These are phyloP conservation scores for Termitomyces sp. DNA, from an alignment of 768 basidiomycete genomes.

Conservation along the genomic window DNA sequence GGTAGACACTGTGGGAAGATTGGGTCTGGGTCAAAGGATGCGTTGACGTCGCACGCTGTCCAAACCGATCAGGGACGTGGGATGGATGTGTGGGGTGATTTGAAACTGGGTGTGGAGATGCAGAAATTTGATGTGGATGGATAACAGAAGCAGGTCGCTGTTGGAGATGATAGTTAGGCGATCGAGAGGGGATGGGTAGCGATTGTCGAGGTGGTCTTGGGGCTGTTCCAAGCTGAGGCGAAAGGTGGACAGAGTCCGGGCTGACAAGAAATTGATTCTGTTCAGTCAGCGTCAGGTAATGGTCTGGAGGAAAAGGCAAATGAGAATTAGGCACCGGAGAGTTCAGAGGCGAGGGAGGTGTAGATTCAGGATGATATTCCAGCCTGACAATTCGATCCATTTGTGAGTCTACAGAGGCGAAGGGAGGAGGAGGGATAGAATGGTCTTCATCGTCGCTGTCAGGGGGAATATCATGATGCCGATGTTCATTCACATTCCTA, in stretches of 20 bases:
- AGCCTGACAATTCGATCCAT: slow-evolving; percentile 31
- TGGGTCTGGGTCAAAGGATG: slow-evolving; percentile 5
- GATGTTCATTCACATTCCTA: slow-evolving; percentile 7
- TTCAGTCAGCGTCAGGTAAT: slow-evolving; percentile 4
- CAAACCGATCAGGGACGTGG: slow-evolving; percentile 1
- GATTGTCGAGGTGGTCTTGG: slow-evolving; percentile 20
- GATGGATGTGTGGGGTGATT: background rate
- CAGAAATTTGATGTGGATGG: background rate
- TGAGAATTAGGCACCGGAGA: slow-evolving; percentile 15
- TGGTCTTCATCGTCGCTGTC: slow-evolving; percentile 21
- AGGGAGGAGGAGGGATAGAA: slow-evolving; percentile 36
- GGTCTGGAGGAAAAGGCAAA: slow-evolving; percentile 9
- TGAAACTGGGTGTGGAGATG: background rate
- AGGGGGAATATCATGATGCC: slow-evolving; percentile 9
- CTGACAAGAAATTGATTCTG: slow-evolving; percentile 4
- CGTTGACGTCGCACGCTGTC: slow-evolving; percentile 9
- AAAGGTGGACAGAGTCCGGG: background rate
- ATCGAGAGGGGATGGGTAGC: slow-evolving; percentile 13
- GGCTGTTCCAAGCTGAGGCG: background rate
- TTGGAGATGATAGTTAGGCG: slow-evolving; percentile 9
- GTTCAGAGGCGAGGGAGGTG: slow-evolving; percentile 19
- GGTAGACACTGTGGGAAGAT: slow-evolving; percentile 34
- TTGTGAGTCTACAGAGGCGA: slow-evolving; percentile 31
- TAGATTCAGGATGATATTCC: slow-evolving; percentile 22
- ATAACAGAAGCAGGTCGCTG: slow-evolving; percentile 13